Conservation (phyloP, 345 rosid genomes). For the sweet orange (Citrus sinensis) region DNA sequence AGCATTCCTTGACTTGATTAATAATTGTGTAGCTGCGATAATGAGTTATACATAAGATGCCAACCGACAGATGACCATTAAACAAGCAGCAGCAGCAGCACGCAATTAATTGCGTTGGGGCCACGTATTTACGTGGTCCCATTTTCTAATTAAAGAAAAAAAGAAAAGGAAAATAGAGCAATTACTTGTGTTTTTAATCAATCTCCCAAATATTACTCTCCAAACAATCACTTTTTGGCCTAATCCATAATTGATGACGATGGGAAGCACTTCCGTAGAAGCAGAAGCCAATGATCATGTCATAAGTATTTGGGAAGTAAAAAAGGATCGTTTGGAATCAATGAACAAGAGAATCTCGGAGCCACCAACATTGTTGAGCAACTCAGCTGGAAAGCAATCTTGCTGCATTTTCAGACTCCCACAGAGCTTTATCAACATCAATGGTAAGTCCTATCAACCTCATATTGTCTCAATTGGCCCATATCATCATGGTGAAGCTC, state of each 20-base stretch:
- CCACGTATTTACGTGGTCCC: too few species aligned
- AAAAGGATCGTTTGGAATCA: conserved; percentile 25
- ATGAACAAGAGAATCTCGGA: conserved; percentile 41
- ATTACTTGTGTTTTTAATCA: too few species aligned
- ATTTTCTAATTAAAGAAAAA: too few species aligned
- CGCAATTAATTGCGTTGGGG: too few species aligned
- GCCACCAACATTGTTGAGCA: conserved; percentile 39
- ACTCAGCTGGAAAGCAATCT: conserved; percentile 32
- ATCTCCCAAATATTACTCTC: too few species aligned
- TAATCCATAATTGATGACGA: not conserved
- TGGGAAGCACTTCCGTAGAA: conserved; percentile 3
- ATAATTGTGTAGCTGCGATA: too few species aligned
- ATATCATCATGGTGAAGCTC: conserved; percentile 45
- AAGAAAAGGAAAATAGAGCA: too few species aligned
- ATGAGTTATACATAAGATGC: too few species aligned
- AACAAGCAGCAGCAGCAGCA: too few species aligned
- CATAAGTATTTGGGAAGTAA: conserved; percentile 26
- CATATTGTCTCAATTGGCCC: conserved; percentile 77
- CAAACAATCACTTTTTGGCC: too few species aligned
- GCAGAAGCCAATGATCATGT: conserved; percentile 13
- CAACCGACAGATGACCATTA: too few species aligned
- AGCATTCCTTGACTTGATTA: too few species aligned
- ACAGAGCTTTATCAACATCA: conserved; percentile 40
- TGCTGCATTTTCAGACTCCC: conserved; percentile 55
- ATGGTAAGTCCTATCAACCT: conserved; percentile 61